These are phyloP conservation scores for Petunia hybrid DNA, from an alignment of 305 asterid species.

Conservation along the genomic window DNA sequence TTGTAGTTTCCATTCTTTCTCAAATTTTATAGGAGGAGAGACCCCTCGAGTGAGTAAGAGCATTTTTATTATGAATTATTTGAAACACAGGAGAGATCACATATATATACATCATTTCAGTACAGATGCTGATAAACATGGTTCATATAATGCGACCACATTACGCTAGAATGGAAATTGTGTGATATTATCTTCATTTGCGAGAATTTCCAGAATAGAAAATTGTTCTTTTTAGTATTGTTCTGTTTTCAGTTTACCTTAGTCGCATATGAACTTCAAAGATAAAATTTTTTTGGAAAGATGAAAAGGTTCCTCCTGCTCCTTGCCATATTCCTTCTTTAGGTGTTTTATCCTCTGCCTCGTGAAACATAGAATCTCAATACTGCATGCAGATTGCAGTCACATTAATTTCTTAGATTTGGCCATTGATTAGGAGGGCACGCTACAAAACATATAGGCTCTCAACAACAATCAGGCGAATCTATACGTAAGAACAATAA, in stretches of 20 bases:
- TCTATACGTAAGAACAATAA: neutral
- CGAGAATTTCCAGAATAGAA: neutral
- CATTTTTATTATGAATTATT: slow-evolving; percentile 22
- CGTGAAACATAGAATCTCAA: slow-evolving; percentile 80
- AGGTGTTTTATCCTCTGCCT: slow-evolving; percentile 48
- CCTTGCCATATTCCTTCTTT: slow-evolving; percentile 31
- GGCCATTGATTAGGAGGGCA: slow-evolving; percentile 2
- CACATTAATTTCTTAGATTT: slow-evolving; percentile 31
- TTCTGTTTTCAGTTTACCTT: slow-evolving; percentile 10
- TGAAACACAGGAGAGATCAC: slow-evolving; percentile 25
- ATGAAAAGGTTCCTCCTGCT: slow-evolving; percentile 16
- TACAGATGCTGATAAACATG: slow-evolving; percentile 1
- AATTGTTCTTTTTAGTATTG: neutral
- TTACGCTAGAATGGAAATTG: neutral
- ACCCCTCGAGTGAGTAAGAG: slow-evolving; percentile 29
- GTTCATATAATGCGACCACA: neutral
- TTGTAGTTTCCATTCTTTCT: slow-evolving; percentile 41
- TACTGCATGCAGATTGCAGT: slow-evolving; percentile 55
- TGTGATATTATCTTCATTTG: slow-evolving; percentile 9
- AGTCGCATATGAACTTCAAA: neutral
- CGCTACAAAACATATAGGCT: neutral
- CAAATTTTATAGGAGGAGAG: slow-evolving; percentile 29
- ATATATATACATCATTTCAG: slow-evolving; percentile 24
- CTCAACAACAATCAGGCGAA: neutral
- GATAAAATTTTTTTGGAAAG: neutral